Evolutionary conservation across 331 rosid species (phyloP), one percentile per base, ranked within the genome.

Genomic region (Telfairia occidentalis): DNA sequence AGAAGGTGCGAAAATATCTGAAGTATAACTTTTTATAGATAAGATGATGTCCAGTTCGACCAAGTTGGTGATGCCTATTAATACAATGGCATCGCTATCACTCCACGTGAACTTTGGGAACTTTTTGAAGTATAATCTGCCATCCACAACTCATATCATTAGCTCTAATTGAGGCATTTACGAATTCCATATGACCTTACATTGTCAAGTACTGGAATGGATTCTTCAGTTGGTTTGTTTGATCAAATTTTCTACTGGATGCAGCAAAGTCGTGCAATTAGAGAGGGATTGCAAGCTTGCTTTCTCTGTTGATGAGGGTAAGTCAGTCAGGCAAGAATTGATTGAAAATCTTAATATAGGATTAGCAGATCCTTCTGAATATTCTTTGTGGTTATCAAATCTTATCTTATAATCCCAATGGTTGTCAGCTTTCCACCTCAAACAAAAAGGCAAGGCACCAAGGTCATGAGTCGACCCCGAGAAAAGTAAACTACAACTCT

Each of bases 341-440:
- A 45, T 70, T 28, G 52, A 70, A 45, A 46, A 70, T 70, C 57
- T 15, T 70, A 15, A 23, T 7, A 6, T 45, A 43, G 58, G 15
- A 67, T 24, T 12, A 71, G 59, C 42, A 46, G 16, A 46, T 28
- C 12, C 58, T 48, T 71, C 29, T 7, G 24, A 70, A 70, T 66
- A 28, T 70, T 70, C 40, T 45, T 18, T 15, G 40, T 45, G 74
- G 38, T 43, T 40, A 70, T 70, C 74, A 45, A 70, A 45, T 70
- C 74, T 70, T 43, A 70, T 70, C 57, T 9, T 26, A 70, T 15
- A 16, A 16, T 70, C 40, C 57, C 74, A 66, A 23, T 16, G 52
- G 32, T 7, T 45, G 74, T 70, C 74, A 24, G 45, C 74, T 70
- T 70, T 70, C 72, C 71, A 64, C 71, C 74, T 69, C 55, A 45